Evolutionary conservation across 495 filamentous ascomycete genomes (phyloP), one percentile per base, ranked within the genome.

Genomic region (Oidiodendron maius): DNA sequence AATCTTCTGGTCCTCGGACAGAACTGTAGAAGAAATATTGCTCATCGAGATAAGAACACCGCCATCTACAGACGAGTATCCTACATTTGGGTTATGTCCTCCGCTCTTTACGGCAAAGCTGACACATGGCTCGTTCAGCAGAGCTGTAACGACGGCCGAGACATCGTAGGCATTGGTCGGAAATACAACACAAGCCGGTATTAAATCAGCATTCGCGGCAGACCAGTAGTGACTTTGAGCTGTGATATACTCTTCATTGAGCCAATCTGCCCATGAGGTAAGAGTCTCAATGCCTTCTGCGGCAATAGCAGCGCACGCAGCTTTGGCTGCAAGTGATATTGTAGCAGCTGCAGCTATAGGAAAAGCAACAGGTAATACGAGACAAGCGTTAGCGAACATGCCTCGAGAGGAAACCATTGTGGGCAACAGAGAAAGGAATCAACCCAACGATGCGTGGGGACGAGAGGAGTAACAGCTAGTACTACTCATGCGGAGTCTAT

Each of bases 191-290:
- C 74, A 79, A 3, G 67, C 57, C 9, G 75, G 71, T 42, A 56
- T 62, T 20, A 71, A 59, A 17, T 69, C 68, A 13, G 61, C 63
- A 40, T 66, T 65, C 5, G 57, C 56, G 0, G 70, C 69, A 13
- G 68, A 74, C 70, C 69, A 76, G 50, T 76, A 77, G 32, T 74
- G 54, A 20, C 52, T 60, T 22, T 78, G 64, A 47, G 70, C 70
- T 35, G 51, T 48, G 11, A 37, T 50, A 47, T 65, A 74, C 17
- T 30, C 3, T 4, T 34, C 35, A 32, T 32, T 40, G 4, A 47
- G 20, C 12, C 13, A n/a, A 37, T 37, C 44, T 4, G 2, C 12
- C 5, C 5, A 10, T 18, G n/a, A 13, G 11, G 13, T 34, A 1
- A 45, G 42, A n/a, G 13, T 45, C 9, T 45, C 26, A 12, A 34